phyloP scores from a whole-genome alignment of 192 early-diverging fungal species.

The Hyaloraphidium curvatum region DNA sequence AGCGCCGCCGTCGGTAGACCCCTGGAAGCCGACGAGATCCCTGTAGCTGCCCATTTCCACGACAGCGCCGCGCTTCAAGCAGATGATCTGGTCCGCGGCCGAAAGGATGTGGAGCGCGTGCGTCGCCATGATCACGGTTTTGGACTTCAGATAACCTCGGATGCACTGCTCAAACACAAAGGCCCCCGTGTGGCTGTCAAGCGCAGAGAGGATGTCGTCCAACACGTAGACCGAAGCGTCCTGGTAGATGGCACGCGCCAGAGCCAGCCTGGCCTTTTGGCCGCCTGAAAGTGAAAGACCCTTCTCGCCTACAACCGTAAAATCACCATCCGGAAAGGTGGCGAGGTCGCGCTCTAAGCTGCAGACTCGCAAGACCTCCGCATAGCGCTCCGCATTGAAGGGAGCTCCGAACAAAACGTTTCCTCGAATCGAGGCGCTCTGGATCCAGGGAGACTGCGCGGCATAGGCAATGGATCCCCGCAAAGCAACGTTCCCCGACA shows the following conservation, averaged over 20 bases:
- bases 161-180: slow-evolving; percentile 62
- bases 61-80: slow-evolving; percentile 20
- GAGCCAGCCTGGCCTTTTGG: slow-evolving; percentile 65
- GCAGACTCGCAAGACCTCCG: slow-evolving; percentile 59
- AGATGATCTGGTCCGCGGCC: slow-evolving; percentile 21
- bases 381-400: slow-evolving; percentile 56
- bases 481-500: slow-evolving; percentile 39
- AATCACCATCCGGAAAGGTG: slow-evolving; percentile 64
- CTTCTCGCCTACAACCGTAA: slow-evolving; percentile 64
- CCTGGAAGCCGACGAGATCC: slow-evolving; percentile 23
- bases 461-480: slow-evolving; percentile 36
- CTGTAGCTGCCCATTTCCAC: slow-evolving; percentile 29
- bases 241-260: slow-evolving; percentile 64
- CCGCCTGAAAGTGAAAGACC: slow-evolving; percentile 46
- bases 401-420: slow-evolving; percentile 69
- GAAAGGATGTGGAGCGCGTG: slow-evolving; percentile 62
- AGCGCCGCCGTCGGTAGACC: too few species aligned
- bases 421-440: slow-evolving; percentile 33
- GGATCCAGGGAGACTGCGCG: slow-evolving; percentile 5
- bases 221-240: slow-evolving; percentile 27
- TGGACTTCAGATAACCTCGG: slow-evolving; percentile 35
- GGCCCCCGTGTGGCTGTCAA: slow-evolving; percentile 46
- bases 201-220: slow-evolving; percentile 65
- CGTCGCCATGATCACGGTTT: slow-evolving; percentile 70
- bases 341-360: slow-evolving; percentile 74